phyloP scores from a whole-genome alignment of 1,139 yeast genomes.

The Hemisphaericaspora xylofermentans region DNA sequence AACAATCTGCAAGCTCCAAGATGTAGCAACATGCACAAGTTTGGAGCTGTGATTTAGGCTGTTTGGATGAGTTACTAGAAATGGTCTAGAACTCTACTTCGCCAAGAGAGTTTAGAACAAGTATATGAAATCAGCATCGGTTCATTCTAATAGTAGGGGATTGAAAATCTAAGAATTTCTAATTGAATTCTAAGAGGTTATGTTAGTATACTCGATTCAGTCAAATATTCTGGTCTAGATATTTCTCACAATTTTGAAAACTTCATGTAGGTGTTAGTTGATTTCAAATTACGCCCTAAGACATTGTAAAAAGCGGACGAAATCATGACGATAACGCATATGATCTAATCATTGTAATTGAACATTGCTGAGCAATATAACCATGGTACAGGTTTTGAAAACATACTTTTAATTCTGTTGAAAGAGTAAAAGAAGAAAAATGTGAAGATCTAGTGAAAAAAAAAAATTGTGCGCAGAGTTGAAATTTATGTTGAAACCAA shows the following conservation, averaged over 20 bases:
- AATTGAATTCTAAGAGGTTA: no score
- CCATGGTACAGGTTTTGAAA: background rate
- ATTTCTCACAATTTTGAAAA: background rate
- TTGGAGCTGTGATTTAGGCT: no score
- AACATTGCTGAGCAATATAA: background rate
- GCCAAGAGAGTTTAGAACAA: no score
- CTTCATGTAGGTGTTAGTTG: conserved; percentile 44
- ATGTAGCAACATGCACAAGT: no score
- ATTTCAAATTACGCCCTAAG: conserved; percentile 37
- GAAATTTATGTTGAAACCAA: no score
- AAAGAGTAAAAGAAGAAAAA: background rate
- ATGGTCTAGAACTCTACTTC: no score
- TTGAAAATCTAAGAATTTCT: no score
- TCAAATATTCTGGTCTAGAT: background rate
- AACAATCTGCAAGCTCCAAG: no score
- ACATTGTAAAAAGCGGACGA: conserved; percentile 28
- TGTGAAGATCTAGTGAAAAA: background rate
- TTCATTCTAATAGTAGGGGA: no score
- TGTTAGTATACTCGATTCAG: background rate
- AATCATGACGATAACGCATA: conserved; percentile 50
- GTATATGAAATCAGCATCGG: no score
- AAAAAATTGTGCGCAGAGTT: conserved; percentile 1
- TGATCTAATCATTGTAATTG: conserved; percentile 21
- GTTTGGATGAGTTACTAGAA: no score
- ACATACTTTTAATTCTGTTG: conserved; percentile 2